Evolutionary conservation across 495 filamentous ascomycete genomes (phyloP), one percentile per base, ranked within the genome.

Genomic region (Amniculicola lignicola): DNA sequence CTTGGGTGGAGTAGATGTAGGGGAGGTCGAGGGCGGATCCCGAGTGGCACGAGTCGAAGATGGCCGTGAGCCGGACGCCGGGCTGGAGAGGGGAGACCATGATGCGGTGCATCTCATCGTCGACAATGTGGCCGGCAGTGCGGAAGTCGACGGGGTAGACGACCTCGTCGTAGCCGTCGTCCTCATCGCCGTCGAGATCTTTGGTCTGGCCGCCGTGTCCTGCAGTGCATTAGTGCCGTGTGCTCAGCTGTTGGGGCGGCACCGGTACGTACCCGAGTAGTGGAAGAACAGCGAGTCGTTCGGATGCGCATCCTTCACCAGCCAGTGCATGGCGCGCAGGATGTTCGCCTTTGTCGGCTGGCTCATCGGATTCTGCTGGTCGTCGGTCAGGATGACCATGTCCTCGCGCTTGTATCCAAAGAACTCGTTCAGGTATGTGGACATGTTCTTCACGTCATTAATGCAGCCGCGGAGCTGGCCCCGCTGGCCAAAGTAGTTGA

Each of bases 1-100:
- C 93, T 60, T 72, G 70, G 19, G 91, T 96, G 57, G 87, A 92
- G 79, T 98, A 98, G 70, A 98, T 86, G 75, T 96, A 98, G 27
- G 93, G 93, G 23, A 98, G 80, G 67, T 98, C 93, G 64, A 98
- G 79, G 5, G 91, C 93, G 6, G 93, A 95, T 59, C 93, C 93
- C 2, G 91, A 96, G 72, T 98, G 93, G 75, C 93, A 98, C n/a
- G 91, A 96, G 73, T 98, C 93, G 75, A 98, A 98, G 70, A 98
- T 97, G 37, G 93, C 93, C 1, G 93, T 98, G 45, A 98, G 76
- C 28, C 93, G 84, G 19, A 96, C 92, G 53, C 93, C 93, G 10
- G 87, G 78, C 59, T 79, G 79, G 12, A 98, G 76, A 7, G 89
- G 82, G 38, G 74, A 75, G 42, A 98, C 93, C 90, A 98, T 94